Evolutionary conservation across 805 yeast genomes (phyloP).

Genomic region (Metschnikowia henanensis): DNA sequence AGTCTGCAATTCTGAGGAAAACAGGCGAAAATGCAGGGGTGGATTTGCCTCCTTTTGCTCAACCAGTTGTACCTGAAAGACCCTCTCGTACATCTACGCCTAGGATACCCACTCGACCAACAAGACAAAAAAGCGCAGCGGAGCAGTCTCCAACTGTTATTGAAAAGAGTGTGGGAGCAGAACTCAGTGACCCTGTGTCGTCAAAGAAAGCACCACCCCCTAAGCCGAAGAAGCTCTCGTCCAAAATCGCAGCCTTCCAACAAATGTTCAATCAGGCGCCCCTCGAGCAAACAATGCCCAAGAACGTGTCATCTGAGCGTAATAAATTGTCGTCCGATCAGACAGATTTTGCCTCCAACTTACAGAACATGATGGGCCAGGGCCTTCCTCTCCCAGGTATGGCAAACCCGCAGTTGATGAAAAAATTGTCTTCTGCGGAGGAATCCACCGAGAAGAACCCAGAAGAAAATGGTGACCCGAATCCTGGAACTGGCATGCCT

Average conservation of each 20-base stretch:
- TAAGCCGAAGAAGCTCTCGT: constrained; percentile 75
- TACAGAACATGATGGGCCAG: constrained; percentile 56
- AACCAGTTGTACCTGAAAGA: constrained; percentile 10
- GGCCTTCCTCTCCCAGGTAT: constrained; percentile 55
- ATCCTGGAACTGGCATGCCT: not conserved
- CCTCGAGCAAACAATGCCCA: constrained; percentile 11
- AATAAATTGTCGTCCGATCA: constrained; percentile 35
- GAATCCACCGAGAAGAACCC: constrained; percentile 4
- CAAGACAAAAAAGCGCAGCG: not conserved
- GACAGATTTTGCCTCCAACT: constrained; percentile 53
- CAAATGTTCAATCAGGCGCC: constrained; percentile 55
- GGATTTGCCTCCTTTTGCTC: not conserved
- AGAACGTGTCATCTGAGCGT: constrained; percentile 9
- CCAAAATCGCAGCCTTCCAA: constrained; percentile 79
- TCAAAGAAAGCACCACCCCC: constrained; percentile 50
- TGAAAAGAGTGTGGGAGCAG: no score
- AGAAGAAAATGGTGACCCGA: constrained; percentile 8
- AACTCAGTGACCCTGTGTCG: not conserved
- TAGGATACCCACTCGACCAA: constrained; percentile 7
- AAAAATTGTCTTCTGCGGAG: constrained; percentile 13
- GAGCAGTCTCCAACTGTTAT: not conserved
- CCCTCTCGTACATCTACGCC: constrained; percentile 8
- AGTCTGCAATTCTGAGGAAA: not conserved
- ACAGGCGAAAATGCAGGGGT: not conserved
- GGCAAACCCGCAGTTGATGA: constrained; percentile 41